Evolutionary conservation across 2,329 filamentous ascomycete species (phyloP).

Genomic region (Pleoardoris graminearum): DNA sequence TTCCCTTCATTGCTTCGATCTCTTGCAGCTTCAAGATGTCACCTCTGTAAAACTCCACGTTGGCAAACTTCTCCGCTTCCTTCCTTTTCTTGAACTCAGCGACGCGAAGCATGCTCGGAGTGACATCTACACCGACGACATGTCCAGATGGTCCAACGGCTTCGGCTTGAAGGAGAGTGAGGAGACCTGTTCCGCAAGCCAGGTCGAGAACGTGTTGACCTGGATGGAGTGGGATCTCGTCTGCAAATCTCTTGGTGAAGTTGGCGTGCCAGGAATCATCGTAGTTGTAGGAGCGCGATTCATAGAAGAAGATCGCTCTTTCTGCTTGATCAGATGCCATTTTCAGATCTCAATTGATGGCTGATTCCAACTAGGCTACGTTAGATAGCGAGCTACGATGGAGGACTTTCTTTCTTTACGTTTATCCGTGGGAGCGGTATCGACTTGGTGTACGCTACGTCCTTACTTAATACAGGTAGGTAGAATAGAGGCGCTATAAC

Average conservation of each 20-base stretch:
- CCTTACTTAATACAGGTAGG: too few species aligned
- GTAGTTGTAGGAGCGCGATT: slow-evolving; percentile 41
- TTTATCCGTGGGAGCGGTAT: too few species aligned
- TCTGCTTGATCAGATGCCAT: slow-evolving; percentile 29
- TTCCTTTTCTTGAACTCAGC: slow-evolving; percentile 37
- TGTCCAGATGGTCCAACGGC: slow-evolving; percentile 43
- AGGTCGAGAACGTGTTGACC: slow-evolving; percentile 51
- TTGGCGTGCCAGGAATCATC: slow-evolving; percentile 49
- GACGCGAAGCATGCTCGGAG: slow-evolving; percentile 46
- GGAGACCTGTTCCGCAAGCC: slow-evolving; percentile 52
- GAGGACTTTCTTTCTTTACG: too few species aligned
- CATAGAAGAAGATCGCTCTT: slow-evolving; percentile 41
- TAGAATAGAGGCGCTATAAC: too few species aligned
- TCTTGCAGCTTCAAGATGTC: slow-evolving; percentile 44
- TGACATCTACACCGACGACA: slow-evolving; percentile 50
- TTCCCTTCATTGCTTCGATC: slow-evolving; percentile 27
- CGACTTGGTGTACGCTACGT: too few species aligned
- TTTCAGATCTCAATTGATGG: too few species aligned
- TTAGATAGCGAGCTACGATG: too few species aligned
- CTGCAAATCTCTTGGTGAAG: slow-evolving; percentile 46
- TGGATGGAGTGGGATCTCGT: slow-evolving; percentile 34
- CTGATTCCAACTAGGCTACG: too few species aligned
- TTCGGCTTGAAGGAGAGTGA: slow-evolving; percentile 46
- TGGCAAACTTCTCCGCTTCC: slow-evolving; percentile 31
- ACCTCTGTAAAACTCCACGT: slow-evolving; percentile 42